Conservation (phyloP, 495 filamentous ascomycete genomes). For the Haplographium delicatum region DNA sequence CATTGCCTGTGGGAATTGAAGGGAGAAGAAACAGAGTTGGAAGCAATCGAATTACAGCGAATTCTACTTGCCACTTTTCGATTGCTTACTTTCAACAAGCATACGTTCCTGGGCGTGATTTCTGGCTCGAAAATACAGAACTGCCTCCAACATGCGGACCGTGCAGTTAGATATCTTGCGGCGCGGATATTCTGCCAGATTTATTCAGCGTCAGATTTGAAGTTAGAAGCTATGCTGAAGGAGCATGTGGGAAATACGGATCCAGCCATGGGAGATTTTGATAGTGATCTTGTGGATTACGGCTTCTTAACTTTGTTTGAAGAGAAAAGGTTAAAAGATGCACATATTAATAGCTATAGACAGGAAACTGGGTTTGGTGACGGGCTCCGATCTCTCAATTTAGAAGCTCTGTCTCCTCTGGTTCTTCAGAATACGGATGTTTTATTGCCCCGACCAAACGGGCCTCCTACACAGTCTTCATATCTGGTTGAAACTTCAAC, state of each 20-base stretch:
- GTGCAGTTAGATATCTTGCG: slow-evolving; percentile 69
- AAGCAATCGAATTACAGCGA: slow-evolving; percentile 11
- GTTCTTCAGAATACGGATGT: slow-evolving; percentile 50
- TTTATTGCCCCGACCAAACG: slow-evolving; percentile 60
- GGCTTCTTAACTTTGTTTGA: slow-evolving; percentile 80
- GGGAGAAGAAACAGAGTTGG: background rate
- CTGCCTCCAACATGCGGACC: slow-evolving; percentile 57
- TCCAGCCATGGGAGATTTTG: slow-evolving; percentile 62
- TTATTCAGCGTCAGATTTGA: slow-evolving; percentile 73
- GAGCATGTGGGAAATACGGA: slow-evolving; percentile 53
- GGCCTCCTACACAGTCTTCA: slow-evolving; percentile 41
- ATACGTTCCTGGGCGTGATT: slow-evolving; percentile 55
- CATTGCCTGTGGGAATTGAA: background rate
- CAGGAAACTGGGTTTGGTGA: slow-evolving; percentile 25
- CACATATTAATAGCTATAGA: too few relatives aligned
- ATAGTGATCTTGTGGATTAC: slow-evolving; percentile 76
- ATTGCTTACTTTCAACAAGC: slow-evolving; percentile 67
- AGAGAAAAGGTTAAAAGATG: slow-evolving; percentile 44
- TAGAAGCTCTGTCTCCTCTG: slow-evolving; percentile 19
- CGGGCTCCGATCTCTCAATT: slow-evolving; percentile 21
- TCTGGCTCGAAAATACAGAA: slow-evolving; percentile 60
- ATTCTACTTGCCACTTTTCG: slow-evolving; percentile 68
- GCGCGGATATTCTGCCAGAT: slow-evolving; percentile 73
- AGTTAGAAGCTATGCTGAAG: slow-evolving; percentile 62
- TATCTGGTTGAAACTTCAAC: slow-evolving; percentile 68